Base-by-base conservation (phyloP, 1,139 yeast species). In the Sugiyamaella castrensis region DNA sequence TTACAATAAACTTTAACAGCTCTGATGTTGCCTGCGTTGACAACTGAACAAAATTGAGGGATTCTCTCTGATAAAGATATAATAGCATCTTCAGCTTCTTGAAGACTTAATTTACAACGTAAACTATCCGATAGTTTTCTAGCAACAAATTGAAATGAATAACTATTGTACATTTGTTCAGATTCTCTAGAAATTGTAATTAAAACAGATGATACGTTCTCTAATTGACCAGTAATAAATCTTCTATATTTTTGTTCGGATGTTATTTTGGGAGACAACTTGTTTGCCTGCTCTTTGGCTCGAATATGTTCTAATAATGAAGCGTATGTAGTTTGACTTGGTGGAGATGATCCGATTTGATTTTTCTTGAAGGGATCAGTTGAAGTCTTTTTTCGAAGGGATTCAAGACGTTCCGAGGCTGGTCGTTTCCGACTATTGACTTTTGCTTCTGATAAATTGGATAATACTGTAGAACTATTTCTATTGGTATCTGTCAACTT, bases 261-360 rank as follows among this genome's bases (percentile, higher is more conserved):
- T 8, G 46, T 45, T n/a, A 54, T 53, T 19, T 48, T 34, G 19
- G 52, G 47, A 12, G 46, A 40, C n/a, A 24, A 37, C 32, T 54
- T 52, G 10, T 50, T 52, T 1, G 54, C 55, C 9, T 56, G 56
- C 46, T 67, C 67, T 49, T 64, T 66, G 40, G 67, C 68, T 9
- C 62, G 57, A 38, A 66, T 62, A 27, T 69, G 56, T 13, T 65
- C 70, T 32, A 66, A 49, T 6, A 67, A 49, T 8, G 65, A 43
- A 6, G 62, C 63, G 6, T 43, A 43, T 32, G 53, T 49, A 12
- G 40, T 35, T 26, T 43, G 24, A 19, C 24, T 19, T 19, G 24
- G 24, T 5, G 24, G 24, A 19, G 24, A 27, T 29, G 40, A 35
- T 15, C 12, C 39, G 31, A 37, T 15, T 35, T 7, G 45, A 34